A percentile compares a stretch with the other conserved stretches of the same genome.
phyloP scores from a whole-genome alignment of 495 filamentous ascomycete species.

The Terfezia claveryi region DNA sequence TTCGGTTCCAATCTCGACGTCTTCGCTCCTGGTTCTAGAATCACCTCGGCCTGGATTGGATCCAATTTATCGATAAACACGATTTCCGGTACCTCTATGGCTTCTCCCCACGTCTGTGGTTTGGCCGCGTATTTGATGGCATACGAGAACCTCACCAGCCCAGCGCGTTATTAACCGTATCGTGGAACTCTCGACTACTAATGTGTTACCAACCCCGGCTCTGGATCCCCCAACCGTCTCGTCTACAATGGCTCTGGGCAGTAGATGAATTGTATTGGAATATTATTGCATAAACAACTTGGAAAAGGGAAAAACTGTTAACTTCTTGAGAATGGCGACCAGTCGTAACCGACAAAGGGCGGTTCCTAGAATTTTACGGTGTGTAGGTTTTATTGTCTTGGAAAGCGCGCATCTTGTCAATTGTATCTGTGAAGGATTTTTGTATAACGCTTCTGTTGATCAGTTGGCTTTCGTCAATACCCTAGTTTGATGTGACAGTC shows the following conservation, averaged over 20 bases:
- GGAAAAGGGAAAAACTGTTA: conserved; percentile 5
- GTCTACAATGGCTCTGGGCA: conserved; percentile 15
- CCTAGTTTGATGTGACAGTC: too few relatives aligned
- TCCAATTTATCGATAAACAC: conserved; percentile 11
- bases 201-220: conserved; percentile 10
- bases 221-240: conserved; percentile 15
- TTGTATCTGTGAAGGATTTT: too few relatives aligned
- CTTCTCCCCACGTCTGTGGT: conserved; percentile 32
- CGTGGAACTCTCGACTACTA: conserved; percentile 17
- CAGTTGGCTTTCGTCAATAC: too few relatives aligned
- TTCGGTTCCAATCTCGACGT: conserved; percentile 20
- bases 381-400: too few relatives aligned
- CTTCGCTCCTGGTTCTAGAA: conserved; percentile 22
- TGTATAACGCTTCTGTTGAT: too few relatives aligned
- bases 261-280: not conserved
- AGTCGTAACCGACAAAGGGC: too few relatives aligned
- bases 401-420: too few relatives aligned
- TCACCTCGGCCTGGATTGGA: conserved; percentile 22
- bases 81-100: conserved; percentile 34
- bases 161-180: conserved; percentile 17
- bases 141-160: conserved; percentile 14
- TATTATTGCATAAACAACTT: not conserved
- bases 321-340: too few relatives aligned
- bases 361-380: too few relatives aligned
- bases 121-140: conserved; percentile 29